These are phyloP conservation scores for Penicillium concentricum DNA, from an alignment of 2,329 filamentous ascomycete genomes.

Conservation along the genomic window DNA sequence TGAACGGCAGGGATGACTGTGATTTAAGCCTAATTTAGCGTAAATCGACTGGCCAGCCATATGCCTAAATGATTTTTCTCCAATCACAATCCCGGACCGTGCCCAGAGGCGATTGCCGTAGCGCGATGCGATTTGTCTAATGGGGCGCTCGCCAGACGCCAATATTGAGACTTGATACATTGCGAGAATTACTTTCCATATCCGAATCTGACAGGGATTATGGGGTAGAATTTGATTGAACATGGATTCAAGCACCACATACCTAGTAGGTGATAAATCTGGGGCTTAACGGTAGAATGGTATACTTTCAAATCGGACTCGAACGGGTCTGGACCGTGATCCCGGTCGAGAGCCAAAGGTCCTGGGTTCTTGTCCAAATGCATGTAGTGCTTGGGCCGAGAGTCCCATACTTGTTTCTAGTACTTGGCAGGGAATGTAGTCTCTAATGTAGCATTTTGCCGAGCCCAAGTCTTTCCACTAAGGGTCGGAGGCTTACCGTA, in stretches of 20 bases:
- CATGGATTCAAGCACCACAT: not conserved
- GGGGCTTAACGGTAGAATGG: not conserved
- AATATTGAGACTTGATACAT: not conserved
- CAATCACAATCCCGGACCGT: not conserved
- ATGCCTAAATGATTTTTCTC: not conserved
- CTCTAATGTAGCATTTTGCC: not conserved
- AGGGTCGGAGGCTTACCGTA: not conserved
- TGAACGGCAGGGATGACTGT: not conserved
- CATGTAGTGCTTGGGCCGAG: not conserved
- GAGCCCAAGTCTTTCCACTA: not conserved
- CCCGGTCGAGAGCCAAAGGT: not conserved
- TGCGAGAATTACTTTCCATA: not conserved
- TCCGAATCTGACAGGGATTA: not conserved
- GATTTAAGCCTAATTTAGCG: not conserved
- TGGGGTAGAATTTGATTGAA: not conserved
- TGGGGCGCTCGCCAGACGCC: slow-evolving; percentile 5
- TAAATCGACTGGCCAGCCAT: too few species aligned
- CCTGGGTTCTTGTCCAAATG: not conserved
- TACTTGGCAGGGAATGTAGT: not conserved
- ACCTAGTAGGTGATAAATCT: too few species aligned
- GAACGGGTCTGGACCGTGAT: not conserved
- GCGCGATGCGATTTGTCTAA: not conserved
- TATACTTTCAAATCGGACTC: not conserved
- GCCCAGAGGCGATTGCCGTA: not conserved
- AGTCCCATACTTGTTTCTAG: not conserved